phyloP scores from a whole-genome alignment of 2,329 filamentous ascomycete species.

The Verticillium dahliae region DNA sequence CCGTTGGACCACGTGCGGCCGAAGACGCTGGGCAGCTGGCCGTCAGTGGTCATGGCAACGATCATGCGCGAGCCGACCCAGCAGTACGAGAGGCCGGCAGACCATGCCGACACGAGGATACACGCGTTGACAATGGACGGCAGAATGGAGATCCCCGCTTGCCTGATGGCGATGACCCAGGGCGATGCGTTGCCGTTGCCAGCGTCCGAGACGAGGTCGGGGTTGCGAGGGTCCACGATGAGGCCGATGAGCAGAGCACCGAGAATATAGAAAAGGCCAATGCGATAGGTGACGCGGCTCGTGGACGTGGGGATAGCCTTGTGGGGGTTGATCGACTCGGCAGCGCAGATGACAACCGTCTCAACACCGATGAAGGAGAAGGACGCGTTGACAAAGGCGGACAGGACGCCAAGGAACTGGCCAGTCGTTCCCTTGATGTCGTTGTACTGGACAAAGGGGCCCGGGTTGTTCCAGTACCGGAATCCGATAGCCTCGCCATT shows the following conservation, averaged over 20 bases:
- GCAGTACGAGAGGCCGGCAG: slow-evolving; percentile 62
- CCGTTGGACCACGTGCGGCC: slow-evolving; percentile 28
- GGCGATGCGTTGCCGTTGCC: slow-evolving; percentile 39
- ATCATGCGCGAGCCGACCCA: slow-evolving; percentile 22
- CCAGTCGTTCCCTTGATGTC: slow-evolving; percentile 44
- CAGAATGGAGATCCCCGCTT: slow-evolving; percentile 41
- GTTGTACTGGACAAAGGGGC: slow-evolving; percentile 38
- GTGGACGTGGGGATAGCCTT: slow-evolving; percentile 16
- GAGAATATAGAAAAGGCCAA: slow-evolving; percentile 15
- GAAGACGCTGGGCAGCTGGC: slow-evolving; percentile 25
- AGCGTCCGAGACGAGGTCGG: slow-evolving; percentile 14
- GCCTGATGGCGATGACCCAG: slow-evolving; percentile 43
- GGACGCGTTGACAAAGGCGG: slow-evolving; percentile 2
- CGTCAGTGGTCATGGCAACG: slow-evolving; percentile 10
- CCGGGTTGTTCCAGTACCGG: slow-evolving; percentile 52
- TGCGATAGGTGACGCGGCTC: slow-evolving; percentile 17
- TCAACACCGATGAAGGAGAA: slow-evolving; percentile 10
- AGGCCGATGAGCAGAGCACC: slow-evolving; percentile 15
- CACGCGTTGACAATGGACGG: slow-evolving; percentile 51
- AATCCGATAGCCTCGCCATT: slow-evolving; percentile 53
- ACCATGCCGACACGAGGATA: slow-evolving; percentile 66
- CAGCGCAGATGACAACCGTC: slow-evolving; percentile 23
- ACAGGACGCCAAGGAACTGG: slow-evolving; percentile 36
- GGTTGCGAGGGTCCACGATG: slow-evolving; percentile 13
- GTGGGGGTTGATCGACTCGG: slow-evolving; percentile 15